Evolutionary conservation across 202 grass and related monocot species (phyloP).

Genomic region (Eragrostis tef): DNA sequence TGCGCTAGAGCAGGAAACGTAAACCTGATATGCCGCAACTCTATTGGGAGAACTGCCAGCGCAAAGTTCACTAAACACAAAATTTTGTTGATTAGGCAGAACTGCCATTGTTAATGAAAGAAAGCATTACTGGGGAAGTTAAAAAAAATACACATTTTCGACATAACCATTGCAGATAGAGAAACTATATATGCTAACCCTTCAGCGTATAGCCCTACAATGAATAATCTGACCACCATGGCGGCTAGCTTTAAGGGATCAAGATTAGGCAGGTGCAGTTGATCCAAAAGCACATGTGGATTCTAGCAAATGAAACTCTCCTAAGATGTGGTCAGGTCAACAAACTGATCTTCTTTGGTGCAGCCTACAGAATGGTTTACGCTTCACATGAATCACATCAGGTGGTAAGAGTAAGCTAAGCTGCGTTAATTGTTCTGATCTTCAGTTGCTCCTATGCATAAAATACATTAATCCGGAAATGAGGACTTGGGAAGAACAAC

Average conservation of each 20-base stretch:
- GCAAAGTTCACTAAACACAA: conserved; percentile 2
- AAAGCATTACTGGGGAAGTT: neutral
- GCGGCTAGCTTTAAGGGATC: neutral
- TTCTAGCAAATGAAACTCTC: conserved; percentile 2
- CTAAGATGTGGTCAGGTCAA: neutral
- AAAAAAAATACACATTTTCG: neutral
- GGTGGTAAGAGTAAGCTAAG: neutral
- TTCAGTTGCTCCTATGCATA: conserved; percentile 15
- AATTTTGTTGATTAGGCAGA: neutral
- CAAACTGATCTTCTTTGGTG: neutral
- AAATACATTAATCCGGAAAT: neutral
- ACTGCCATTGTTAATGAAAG: neutral
- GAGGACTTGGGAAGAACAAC: neutral
- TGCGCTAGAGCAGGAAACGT: conserved; percentile 20
- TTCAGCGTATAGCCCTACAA: neutral
- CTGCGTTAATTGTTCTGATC: neutral
- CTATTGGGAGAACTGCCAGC: neutral
- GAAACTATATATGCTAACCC: neutral
- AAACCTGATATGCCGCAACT: neutral
- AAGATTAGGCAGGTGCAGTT: neutral
- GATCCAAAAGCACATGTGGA: neutral
- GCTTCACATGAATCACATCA: conserved; percentile 3
- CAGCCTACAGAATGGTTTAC: neutral
- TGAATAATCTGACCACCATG: neutral
- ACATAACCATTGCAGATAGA: conserved; percentile 1